Evolutionary conservation across 768 basidiomycete species (phyloP).

Genomic region (Termitomyces sp.): DNA sequence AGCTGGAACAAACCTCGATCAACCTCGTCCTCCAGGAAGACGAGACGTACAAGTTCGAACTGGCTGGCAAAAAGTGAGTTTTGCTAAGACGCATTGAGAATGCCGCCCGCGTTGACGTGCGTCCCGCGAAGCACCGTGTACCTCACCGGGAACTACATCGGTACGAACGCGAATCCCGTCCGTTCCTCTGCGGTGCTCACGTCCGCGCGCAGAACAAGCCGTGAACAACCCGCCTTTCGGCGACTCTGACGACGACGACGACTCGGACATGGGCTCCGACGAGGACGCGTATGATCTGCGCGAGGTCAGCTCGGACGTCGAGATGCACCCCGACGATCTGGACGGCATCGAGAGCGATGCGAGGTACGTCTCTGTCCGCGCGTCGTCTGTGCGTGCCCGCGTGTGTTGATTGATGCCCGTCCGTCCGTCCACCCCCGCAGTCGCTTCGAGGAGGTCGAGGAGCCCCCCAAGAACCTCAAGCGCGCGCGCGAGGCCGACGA

Average conservation of each 20-base stretch:
- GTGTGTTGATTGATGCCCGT: too few species aligned
- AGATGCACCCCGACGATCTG: constrained; percentile 60
- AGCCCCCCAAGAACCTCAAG: constrained; percentile 48
- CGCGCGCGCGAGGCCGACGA: constrained; percentile 65
- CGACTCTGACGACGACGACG: constrained; percentile 37
- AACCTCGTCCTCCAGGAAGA: constrained; percentile 69
- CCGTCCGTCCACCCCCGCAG: constrained; percentile 32
- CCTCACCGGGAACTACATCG: constrained; percentile 82
- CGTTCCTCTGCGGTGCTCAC: neutral
- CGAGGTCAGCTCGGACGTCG: constrained; percentile 81
- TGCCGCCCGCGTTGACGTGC: too few species aligned
- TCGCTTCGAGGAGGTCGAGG: constrained; percentile 72
- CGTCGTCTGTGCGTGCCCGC: too few species aligned
- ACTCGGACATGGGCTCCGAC: constrained; percentile 41
- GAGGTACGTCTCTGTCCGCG: too few species aligned
- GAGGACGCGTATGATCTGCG: constrained; percentile 51
- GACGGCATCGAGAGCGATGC: constrained; percentile 56
- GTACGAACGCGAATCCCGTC: constrained; percentile 29
- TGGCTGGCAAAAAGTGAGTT: constrained; percentile 76
- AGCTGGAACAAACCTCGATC: constrained; percentile 75
- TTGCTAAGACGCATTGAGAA: too few species aligned
- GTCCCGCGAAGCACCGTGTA: constrained; percentile 72
- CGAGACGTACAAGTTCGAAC: constrained; percentile 61
- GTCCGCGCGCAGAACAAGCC: constrained; percentile 40
- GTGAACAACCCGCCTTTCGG: constrained; percentile 44